Evolutionary conservation across 2,329 filamentous ascomycete genomes (phyloP).

Genomic region (Aspergillus sclerotialis): DNA sequence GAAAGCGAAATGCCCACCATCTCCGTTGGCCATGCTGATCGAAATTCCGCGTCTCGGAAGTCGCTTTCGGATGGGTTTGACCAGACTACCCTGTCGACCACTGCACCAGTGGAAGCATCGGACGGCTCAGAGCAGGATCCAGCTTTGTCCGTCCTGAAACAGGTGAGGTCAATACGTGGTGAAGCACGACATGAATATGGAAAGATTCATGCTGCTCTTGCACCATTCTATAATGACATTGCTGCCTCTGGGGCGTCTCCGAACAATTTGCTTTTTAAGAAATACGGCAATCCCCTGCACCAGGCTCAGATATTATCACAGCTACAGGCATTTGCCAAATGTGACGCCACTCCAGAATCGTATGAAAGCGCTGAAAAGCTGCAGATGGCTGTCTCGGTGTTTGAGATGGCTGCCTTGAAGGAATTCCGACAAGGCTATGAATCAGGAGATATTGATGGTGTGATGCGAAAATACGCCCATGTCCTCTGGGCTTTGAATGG

Average conservation of each 20-base stretch:
- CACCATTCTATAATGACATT: constrained; percentile 83
- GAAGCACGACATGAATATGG: constrained; percentile 84
- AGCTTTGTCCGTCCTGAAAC: constrained; percentile 62
- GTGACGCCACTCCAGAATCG: constrained; percentile 74
- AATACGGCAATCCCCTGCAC: constrained; percentile 78
- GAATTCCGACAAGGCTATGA: constrained; percentile 94
- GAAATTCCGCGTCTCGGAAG: constrained; percentile 14
- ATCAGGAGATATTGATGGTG: constrained; percentile 76
- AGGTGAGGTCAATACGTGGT: constrained; percentile 71
- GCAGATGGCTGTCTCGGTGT: constrained; percentile 67
- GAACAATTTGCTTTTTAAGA: constrained; percentile 77
- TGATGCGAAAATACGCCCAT: constrained; percentile 83
- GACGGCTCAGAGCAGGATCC: constrained; percentile 51
- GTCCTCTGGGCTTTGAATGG: constrained; percentile 79
- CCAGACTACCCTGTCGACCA: constrained; percentile 55
- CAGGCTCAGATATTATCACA: constrained; percentile 87
- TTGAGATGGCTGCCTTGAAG: constrained; percentile 80
- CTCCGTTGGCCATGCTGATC: constrained; percentile 10
- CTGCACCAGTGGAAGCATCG: constrained; percentile 21
- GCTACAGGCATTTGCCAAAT: constrained; percentile 67
- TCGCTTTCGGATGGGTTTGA: constrained; percentile 68
- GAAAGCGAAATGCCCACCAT: constrained; percentile 8
- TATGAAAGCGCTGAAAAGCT: constrained; percentile 64
- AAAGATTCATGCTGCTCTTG: constrained; percentile 79
- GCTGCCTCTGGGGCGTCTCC: constrained; percentile 61